phyloP scores from a whole-genome alignment of 1,139 yeast genomes.

The Magnusiomyces fungicola region DNA sequence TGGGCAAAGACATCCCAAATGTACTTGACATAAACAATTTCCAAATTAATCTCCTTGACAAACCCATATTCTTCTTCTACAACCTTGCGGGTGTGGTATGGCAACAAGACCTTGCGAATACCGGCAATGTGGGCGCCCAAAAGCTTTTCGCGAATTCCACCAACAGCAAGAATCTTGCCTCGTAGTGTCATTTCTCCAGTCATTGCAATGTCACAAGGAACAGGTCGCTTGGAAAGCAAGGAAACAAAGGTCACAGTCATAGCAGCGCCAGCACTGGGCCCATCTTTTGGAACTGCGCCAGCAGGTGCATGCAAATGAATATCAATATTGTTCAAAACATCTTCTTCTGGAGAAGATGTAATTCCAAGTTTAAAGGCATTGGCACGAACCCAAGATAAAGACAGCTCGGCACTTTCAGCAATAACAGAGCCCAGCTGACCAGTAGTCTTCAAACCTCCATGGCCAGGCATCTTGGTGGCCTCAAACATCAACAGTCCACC shows the following conservation, averaged over 20 bases:
- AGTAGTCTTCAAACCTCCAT: constrained; percentile 55
- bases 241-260: constrained; percentile 79
- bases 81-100: constrained; percentile 63
- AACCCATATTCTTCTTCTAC: constrained; percentile 50
- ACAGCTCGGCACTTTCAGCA: constrained; percentile 76
- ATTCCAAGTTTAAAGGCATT: constrained; percentile 39
- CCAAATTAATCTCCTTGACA: constrained; percentile 44
- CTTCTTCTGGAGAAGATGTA: constrained; percentile 32
- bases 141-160: constrained; percentile 80
- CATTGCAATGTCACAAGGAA: constrained; percentile 72
- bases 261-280: constrained; percentile 91
- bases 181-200: constrained; percentile 88
- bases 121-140: constrained; percentile 78
- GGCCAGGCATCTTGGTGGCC: constrained; percentile 56
- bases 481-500: constrained; percentile 82
- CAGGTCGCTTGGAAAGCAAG: constrained; percentile 57
- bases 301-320: constrained; percentile 84
- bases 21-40: constrained; percentile 59
- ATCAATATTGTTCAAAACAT: constrained; percentile 45
- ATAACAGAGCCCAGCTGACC: constrained; percentile 81
- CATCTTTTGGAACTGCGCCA: constrained; percentile 85
- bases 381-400: constrained; percentile 65
- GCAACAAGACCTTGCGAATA: constrained; percentile 54
- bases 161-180: constrained; percentile 82
- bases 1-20: constrained; percentile 67